Evolutionary conservation across 2,329 filamentous ascomycete species (phyloP), one percentile per base, ranked within the genome.

Genomic region (Ophiocordyceps robertsii): DNA sequence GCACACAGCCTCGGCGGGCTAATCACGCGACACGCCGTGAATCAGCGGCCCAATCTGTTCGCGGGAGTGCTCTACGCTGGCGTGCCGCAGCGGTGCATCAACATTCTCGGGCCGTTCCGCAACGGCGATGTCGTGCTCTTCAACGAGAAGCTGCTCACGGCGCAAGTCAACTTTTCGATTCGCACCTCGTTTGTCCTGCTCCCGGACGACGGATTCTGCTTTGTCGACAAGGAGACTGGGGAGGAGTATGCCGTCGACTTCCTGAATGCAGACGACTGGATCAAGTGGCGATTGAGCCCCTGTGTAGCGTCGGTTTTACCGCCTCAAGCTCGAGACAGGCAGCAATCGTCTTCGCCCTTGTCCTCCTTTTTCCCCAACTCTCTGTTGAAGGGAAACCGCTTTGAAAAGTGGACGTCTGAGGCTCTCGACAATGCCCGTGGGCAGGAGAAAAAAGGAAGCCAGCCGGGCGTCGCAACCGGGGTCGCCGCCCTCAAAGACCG

Each of bases 41-140:
- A 95, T 57, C 72, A 83, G 51, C 73, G 79, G 14, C 90, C 90
- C 0, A 83, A 93, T 5, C 73, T 96, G 3, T 93, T 95, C 53
- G 75, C 82, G 0, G 88, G 88, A 0, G 84, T 95, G 1, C 59
- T 95, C 2, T 96, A 86, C 55, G 88, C 85, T 1, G 90, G 89
- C 9, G 79, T 82, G 1, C 89, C 89, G 1, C 82, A 90, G 50
- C 77, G 83, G 42, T 95, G 88, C 56, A 78, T 95, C 57, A 95
- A 95, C 57, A 92, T 95, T 41, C 72, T 95, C 4, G 90, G 90
- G 0, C 89, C 89, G 1, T 61, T 96, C 12, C 80, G 89, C 31
- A 90, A 94, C 52, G 89, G 89, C n/a, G 89, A 96, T 56, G 84
- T 89, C 16, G 88, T 95, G 1, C 71, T 95, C 1, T 70, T 95